phyloP scores from a whole-genome alignment of 768 basidiomycete species.

The Leccinum boreale region DNA sequence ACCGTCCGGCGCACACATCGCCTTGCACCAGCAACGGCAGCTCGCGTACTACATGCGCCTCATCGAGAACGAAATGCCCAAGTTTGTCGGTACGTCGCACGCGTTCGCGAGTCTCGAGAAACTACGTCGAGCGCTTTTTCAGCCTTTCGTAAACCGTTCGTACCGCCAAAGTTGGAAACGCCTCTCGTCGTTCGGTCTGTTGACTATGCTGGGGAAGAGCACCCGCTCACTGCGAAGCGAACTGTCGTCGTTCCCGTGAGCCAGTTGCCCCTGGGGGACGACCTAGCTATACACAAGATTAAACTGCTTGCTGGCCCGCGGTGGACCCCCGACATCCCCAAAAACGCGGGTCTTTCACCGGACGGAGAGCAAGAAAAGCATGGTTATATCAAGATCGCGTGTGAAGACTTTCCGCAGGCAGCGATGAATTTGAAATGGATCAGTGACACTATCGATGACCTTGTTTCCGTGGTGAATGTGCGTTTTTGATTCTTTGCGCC shows the following conservation, averaged over 20 bases:
- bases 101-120: slow-evolving; percentile 3
- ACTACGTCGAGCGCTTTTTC: slow-evolving; percentile 4
- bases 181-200: slow-evolving; percentile 73
- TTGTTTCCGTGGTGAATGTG: slow-evolving; percentile 85
- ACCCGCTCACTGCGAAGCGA: slow-evolving; percentile 70
- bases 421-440: slow-evolving; percentile 95
- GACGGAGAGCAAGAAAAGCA: slow-evolving; percentile 49
- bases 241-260: slow-evolving; percentile 73
- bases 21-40: slow-evolving; percentile 71
- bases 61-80: slow-evolving; percentile 86
- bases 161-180: slow-evolving; percentile 53
- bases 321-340: slow-evolving; percentile 75
- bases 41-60: slow-evolving; percentile 75
- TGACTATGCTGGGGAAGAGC: slow-evolving; percentile 73
- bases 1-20: slow-evolving; percentile 66
- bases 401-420: slow-evolving; percentile 79
- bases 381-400: slow-evolving; percentile 88
- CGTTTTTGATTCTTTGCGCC: slow-evolving; percentile 30
- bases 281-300: slow-evolving; percentile 75
- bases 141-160: slow-evolving; percentile 84
- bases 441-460: slow-evolving; percentile 75
- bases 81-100: slow-evolving; percentile 67
- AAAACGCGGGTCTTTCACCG: slow-evolving; percentile 55
- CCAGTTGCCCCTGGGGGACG: slow-evolving; percentile 59
- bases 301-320: slow-evolving; percentile 86